Evolutionary conservation across 2,329 filamentous ascomycete genomes (phyloP), one percentile per base, ranked within the genome.

Genomic region (Fusarium bulbicola): DNA sequence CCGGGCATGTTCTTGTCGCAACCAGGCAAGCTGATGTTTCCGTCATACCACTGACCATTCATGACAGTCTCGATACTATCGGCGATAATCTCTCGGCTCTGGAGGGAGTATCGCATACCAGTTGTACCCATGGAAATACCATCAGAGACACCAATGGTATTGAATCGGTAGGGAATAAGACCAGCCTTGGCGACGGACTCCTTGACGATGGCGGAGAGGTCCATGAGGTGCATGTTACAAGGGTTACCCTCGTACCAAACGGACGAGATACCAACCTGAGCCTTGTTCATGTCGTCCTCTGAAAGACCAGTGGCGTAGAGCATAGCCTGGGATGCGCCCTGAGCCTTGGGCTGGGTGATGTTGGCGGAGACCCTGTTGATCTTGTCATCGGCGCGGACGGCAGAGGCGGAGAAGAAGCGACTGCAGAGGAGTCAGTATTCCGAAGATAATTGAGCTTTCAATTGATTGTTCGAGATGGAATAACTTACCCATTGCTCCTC

Each of bases 1-100:
- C 93, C 93, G 3, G 95, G 95, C 96, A 99, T 98, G 86, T 99
- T 99, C 91, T 99, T 99, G 89, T 99, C 96, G 84, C 96, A 99
- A 54, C 96, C 96, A 20, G 96, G 96, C 78, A 99, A 93, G 59
- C 94, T 97, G 81, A 99, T 93, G 84, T 98, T 98, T 76, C 91
- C 95, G 83, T 99, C 96, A 81, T 99, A 98, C 95, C 95, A 98
- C 85, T 99, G 96, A 21, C 95, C 96, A 76, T 95, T 92, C 95
- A 98, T 99, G 78, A 99, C 96, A 10, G 96, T 98, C 88, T 99
- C 96, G 79, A 99, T 97, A 70, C 93, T 97, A 85, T 99, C 96
- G 79, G 96, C 96, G 78, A 99, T 99, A 79, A 99, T 90, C 83
- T 99, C 96, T 82, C 96, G 90, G 76, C 94, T 97, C 86, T 98